Evolutionary conservation across 1,139 yeast genomes (phyloP).

Genomic region (Yamadazyma kanchanaburiensis): DNA sequence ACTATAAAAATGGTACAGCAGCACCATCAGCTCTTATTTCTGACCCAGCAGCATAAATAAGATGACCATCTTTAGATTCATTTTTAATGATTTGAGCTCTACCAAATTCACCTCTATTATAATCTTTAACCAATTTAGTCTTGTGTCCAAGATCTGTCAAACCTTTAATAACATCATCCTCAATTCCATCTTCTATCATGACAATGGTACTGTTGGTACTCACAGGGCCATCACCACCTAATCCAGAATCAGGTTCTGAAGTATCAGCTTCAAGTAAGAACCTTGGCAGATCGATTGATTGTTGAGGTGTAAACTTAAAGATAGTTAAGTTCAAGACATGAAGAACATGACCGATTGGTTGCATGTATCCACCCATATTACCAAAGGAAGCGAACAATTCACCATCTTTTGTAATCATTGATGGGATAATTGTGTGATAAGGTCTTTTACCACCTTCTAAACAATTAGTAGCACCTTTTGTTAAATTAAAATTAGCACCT

Average conservation of each 20-base stretch:
- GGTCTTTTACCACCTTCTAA: slow-evolving; percentile 72
- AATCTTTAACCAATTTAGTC: slow-evolving; percentile 44
- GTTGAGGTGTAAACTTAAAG: slow-evolving; percentile 69
- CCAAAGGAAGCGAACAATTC: slow-evolving; percentile 69
- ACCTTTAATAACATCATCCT: slow-evolving; percentile 34
- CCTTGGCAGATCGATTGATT: slow-evolving; percentile 74
- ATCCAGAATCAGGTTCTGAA: slow-evolving; percentile 39
- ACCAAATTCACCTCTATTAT: slow-evolving; percentile 51
- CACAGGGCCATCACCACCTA: slow-evolving; percentile 68
- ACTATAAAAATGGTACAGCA: slow-evolving; percentile 48
- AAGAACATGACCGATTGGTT: slow-evolving; percentile 84
- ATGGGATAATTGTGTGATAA: slow-evolving; percentile 84
- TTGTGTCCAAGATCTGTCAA: slow-evolving; percentile 58
- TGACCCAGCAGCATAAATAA: slow-evolving; percentile 68
- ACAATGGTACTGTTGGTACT: slow-evolving; percentile 58
- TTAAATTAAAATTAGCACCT: slow-evolving; percentile 71
- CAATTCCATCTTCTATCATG: slow-evolving; percentile 64
- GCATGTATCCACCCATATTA: slow-evolving; percentile 88
- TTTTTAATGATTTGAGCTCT: slow-evolving; percentile 72
- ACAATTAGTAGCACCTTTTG: slow-evolving; percentile 55
- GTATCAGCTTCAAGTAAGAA: slow-evolving; percentile 58
- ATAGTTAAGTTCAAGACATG: slow-evolving; percentile 64
- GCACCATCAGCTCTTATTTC: slow-evolving; percentile 84
- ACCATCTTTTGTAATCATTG: slow-evolving; percentile 51
- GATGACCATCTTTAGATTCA: slow-evolving; percentile 32